A percentile compares a stretch with the other conserved stretches of the same genome.
These are phyloP conservation scores for Boletus bicolor DNA, from an alignment of 768 basidiomycete genomes.

Conservation along the genomic window DNA sequence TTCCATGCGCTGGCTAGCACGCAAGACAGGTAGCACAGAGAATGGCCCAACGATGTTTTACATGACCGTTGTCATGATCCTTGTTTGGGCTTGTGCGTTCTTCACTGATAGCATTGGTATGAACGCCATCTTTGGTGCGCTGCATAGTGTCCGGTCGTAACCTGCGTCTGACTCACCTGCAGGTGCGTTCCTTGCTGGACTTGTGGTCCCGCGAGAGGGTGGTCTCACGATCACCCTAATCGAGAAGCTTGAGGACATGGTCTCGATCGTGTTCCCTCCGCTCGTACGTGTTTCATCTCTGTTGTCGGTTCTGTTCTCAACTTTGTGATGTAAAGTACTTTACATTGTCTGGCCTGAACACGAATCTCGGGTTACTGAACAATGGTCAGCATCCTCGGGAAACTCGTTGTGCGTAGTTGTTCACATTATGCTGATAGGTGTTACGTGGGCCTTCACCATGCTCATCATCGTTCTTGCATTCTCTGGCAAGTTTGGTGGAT, in stretches of 20 bases:
- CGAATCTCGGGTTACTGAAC: constrained; percentile 81
- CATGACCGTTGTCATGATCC: constrained; percentile 80
- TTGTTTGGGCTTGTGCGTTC: constrained; percentile 85
- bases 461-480: constrained; percentile 80
- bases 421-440: constrained; percentile 38
- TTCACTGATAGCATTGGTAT: constrained; percentile 93
- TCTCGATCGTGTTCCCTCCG: constrained; percentile 84
- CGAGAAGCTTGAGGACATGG: constrained; percentile 96
- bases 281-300: constrained; percentile 42
- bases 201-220: constrained; percentile 84
- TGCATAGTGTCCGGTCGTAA: neutral
- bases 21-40: constrained; percentile 73
- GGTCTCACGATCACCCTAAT: constrained; percentile 85
- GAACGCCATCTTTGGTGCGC: constrained; percentile 81
- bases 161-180: neutral
- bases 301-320: neutral
- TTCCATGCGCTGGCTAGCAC: constrained; percentile 68
- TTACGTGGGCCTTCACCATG: constrained; percentile 87
- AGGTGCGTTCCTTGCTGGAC: constrained; percentile 80
- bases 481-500: constrained; percentile 85
- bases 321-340: constrained; percentile 63
- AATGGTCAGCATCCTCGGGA: constrained; percentile 43
- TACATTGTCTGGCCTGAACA: constrained; percentile 85
- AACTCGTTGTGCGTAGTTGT: neutral
- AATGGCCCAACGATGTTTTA: constrained; percentile 84